Conservation (phyloP, 1,139 yeast genomes). For the Torulaspora globosa region DNA sequence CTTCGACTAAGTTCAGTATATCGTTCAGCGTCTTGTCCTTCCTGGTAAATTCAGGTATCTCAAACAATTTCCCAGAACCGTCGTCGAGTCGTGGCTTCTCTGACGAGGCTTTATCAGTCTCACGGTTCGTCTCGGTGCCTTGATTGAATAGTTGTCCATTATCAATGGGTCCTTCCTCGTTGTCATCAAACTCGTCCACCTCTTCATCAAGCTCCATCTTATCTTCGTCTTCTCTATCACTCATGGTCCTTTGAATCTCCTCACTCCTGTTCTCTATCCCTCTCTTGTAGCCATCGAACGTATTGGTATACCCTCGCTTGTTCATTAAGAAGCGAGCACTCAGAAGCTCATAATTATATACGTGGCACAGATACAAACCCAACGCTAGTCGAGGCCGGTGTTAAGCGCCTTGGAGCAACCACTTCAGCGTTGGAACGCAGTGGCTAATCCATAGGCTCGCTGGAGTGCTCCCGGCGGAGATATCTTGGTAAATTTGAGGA, state of each 20-base stretch:
- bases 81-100: conserved; percentile 25
- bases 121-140: conserved; percentile 19
- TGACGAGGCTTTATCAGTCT: conserved; percentile 12
- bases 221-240: conserved; percentile 19
- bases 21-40: conserved; percentile 87
- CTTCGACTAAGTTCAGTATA: conserved; percentile 83
- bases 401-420: neutral
- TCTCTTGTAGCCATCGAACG: neutral
- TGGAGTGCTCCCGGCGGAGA: neutral
- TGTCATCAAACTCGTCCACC: conserved; percentile 42
- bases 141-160: conserved; percentile 35
- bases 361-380: neutral
- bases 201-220: conserved; percentile 39
- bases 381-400: neutral
- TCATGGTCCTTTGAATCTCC: conserved; percentile 12
- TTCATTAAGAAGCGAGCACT: neutral
- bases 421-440: too few relatives aligned
- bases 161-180: conserved; percentile 39
- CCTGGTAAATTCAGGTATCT: conserved; percentile 66
- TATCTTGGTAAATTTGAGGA: neutral
- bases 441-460: neutral
- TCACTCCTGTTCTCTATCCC: too few relatives aligned
- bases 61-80: conserved; percentile 41
- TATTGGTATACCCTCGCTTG: neutral
- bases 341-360: neutral